phyloP scores from a whole-genome alignment of 306 rosid genomes.

The Argentina anserina region DNA sequence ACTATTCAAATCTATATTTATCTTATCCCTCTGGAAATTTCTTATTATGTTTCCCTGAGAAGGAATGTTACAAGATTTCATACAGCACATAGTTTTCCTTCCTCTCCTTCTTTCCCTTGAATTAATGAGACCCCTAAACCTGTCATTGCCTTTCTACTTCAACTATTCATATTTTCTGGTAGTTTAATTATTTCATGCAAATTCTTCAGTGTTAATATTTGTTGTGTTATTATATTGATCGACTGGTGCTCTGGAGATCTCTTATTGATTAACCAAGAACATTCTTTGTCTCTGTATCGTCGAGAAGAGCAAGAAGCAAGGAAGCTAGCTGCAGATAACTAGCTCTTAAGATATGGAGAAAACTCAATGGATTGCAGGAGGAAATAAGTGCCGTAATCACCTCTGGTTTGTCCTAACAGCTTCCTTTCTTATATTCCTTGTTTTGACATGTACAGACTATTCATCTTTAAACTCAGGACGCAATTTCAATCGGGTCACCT shows the following conservation, averaged over 20 bases:
- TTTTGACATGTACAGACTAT: conserved; percentile 34
- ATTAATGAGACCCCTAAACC: not conserved
- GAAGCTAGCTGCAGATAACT: not conserved
- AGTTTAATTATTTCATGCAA: not conserved
- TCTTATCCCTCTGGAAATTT: not conserved
- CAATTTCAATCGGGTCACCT: conserved; percentile 10
- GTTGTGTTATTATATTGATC: not conserved
- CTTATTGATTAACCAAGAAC: not conserved
- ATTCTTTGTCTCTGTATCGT: not conserved
- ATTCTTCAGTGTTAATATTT: not conserved
- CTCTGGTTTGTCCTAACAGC: conserved; percentile 41
- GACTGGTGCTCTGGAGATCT: not conserved
- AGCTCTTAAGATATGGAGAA: conserved; percentile 1
- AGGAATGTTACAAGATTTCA: not conserved
- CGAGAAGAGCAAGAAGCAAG: not conserved
- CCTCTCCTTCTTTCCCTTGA: not conserved
- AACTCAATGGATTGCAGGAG: not conserved
- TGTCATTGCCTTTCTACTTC: conserved; percentile 1
- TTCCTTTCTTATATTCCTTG: conserved; percentile 17
- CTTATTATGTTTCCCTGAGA: not conserved
- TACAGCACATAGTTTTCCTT: not conserved
- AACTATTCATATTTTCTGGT: not conserved
- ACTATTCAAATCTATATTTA: not conserved
- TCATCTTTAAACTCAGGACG: conserved; percentile 13
- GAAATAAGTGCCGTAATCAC: conserved; percentile 21